Evolutionary conservation across 2,329 filamentous ascomycete species (phyloP).

Genomic region (Claviceps sp.): DNA sequence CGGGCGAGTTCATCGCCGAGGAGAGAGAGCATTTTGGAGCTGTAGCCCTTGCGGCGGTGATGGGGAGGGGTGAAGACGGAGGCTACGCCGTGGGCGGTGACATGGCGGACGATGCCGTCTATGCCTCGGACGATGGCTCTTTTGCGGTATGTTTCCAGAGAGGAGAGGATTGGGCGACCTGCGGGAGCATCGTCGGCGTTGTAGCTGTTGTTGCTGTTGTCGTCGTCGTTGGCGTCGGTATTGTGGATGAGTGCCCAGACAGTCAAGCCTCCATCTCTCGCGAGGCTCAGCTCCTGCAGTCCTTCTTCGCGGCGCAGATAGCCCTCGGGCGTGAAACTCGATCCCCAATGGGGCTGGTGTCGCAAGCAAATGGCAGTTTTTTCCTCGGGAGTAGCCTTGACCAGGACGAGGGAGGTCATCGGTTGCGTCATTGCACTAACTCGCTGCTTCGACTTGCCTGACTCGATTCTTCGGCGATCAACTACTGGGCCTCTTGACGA

Average conservation of each 20-base stretch:
- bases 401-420: conserved; percentile 23
- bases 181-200: conserved; percentile 12
- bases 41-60: conserved; percentile 62
- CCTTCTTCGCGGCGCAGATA: conserved; percentile 49
- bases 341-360: conserved; percentile 46
- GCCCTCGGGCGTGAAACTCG: conserved; percentile 35
- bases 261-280: conserved; percentile 43
- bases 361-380: conserved; percentile 38
- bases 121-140: conserved; percentile 32
- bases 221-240: background rate
- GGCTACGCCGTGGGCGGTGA: conserved; percentile 58
- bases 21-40: conserved; percentile 59
- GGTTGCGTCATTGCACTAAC: background rate
- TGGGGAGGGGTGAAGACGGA: conserved; percentile 64
- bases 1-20: conserved; percentile 32
- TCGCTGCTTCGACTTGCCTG: background rate
- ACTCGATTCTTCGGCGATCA: no score
- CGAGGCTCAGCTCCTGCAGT: conserved; percentile 43
- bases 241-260: conserved; percentile 47
- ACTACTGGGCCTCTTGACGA: no score
- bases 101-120: conserved; percentile 30
- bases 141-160: conserved; percentile 52
- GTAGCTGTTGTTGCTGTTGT: background rate
- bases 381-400: conserved; percentile 44
- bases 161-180: conserved; percentile 42